Percentiles rank a stretch among this genome's conserved stretches.
Evolutionary conservation across 305 asterid genomes (phyloP).

Genomic region (Fraxinus dipetala): DNA sequence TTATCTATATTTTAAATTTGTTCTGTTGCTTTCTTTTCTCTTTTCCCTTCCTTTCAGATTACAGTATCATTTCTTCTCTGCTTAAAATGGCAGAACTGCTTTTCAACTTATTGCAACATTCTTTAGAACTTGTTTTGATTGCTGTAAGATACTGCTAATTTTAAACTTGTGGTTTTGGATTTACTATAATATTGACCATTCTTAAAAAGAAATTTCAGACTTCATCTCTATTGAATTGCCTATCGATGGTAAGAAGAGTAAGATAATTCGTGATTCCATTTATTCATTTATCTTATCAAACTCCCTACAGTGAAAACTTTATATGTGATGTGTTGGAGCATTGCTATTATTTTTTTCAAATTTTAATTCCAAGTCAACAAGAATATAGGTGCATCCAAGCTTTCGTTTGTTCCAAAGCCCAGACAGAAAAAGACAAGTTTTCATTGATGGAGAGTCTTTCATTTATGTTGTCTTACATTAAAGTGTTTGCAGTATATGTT

Average conservation of each 20-base stretch:
- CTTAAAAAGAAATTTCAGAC: background rate
- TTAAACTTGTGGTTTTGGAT: background rate
- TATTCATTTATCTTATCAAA: background rate
- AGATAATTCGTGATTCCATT: background rate
- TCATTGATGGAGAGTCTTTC: background rate
- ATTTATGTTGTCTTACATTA: background rate
- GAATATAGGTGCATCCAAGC: background rate
- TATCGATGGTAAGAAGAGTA: background rate
- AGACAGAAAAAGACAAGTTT: background rate
- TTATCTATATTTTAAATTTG: background rate
- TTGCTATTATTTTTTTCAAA: background rate
- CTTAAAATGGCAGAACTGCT: background rate
- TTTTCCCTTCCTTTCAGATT: background rate
- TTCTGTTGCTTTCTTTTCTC: background rate
- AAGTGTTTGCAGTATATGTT: background rate
- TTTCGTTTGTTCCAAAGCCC: background rate
- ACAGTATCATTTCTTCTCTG: background rate
- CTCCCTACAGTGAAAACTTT: background rate
- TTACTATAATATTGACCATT: background rate
- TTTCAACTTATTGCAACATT: background rate
- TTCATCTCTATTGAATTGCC: background rate
- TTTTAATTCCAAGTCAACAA: background rate
- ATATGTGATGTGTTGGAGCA: background rate
- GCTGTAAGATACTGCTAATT: background rate
- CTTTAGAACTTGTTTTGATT: background rate